These are phyloP conservation scores for Calonectria hawksworthii DNA, from an alignment of 2,329 filamentous ascomycete genomes.

Conservation along the genomic window DNA sequence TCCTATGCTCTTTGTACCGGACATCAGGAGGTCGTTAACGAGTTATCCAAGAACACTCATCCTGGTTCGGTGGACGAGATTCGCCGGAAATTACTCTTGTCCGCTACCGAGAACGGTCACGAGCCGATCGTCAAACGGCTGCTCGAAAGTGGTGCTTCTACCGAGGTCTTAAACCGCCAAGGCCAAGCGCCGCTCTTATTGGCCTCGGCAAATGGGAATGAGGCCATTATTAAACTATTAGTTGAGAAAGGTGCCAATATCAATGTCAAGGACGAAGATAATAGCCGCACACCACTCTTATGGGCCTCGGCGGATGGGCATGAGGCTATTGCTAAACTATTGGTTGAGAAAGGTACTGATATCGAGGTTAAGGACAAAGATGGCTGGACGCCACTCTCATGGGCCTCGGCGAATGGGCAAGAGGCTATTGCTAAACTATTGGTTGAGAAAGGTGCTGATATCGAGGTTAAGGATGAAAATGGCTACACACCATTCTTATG, in stretches of 20 bases:
- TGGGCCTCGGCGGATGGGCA: neutral
- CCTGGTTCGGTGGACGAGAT: too few relatives aligned
- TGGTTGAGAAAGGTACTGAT: neutral
- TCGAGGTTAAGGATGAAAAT: neutral
- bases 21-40: too few relatives aligned
- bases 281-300: neutral
- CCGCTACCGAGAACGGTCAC: too few relatives aligned
- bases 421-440: neutral
- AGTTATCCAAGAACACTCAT: too few relatives aligned
- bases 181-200: neutral
- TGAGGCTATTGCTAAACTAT: neutral
- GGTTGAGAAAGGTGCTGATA: neutral
- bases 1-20: too few relatives aligned
- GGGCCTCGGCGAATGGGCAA: neutral
- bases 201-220: neutral
- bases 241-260: neutral
- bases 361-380: too few relatives aligned
- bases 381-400: neutral
- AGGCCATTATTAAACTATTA: neutral
- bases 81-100: neutral
- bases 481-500: neutral
- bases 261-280: neutral
- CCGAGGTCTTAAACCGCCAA: too few relatives aligned
- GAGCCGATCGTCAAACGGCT: too few relatives aligned
- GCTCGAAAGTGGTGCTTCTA: too few relatives aligned